Evolutionary conservation across 768 basidiomycete genomes (phyloP), one percentile per base, ranked within the genome.

Genomic region (Boletus reticuloceps): DNA sequence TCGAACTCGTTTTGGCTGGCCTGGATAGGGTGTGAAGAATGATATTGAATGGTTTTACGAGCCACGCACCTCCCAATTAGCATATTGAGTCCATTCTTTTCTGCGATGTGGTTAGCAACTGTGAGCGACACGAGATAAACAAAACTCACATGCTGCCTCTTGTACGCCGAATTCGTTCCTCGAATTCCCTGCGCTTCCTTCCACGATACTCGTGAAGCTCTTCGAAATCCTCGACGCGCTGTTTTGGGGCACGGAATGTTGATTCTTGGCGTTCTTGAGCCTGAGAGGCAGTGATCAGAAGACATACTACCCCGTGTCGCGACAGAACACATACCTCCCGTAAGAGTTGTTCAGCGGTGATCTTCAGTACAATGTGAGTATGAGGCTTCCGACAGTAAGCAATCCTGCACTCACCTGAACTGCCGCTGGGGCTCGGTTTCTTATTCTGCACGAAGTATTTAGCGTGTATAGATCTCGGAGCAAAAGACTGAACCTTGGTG

Each of bases 231-330:
- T 96, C 94, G 32, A 99, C 89, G 39, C 94, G 84, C 69, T 99
- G 97, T 64, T 88, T 91, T 12, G 97, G 97, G 1, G 95, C 94
- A 47, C 87, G 85, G 69, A 94, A 91, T 13, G 88, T 82, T 31
- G 90, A 82, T 70, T 98, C 97, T 77, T 98, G 95, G 51, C 96
- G 82, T 63, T 98, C 97, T 88, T 98, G 94, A 47, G 97, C 97
- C 90, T 94, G 64, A 22, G 52, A 16, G 17, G 12, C 8, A 3
- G 14, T 19, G 31, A 51, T 66, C 17, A 66, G 36, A 48, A 16
- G 11, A 14, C 13, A 36, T 1, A 44, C 36, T 32, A 19, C 10
- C 17, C 1, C 39, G 8, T 11, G n/a, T 29, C 27, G 12, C 13
- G 17, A 52, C 4, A 37, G 31, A 46, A 27, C 12, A 53, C 73